Conservation (phyloP, 176 grass and related monocot species). For the Saccharum officinarum region DNA sequence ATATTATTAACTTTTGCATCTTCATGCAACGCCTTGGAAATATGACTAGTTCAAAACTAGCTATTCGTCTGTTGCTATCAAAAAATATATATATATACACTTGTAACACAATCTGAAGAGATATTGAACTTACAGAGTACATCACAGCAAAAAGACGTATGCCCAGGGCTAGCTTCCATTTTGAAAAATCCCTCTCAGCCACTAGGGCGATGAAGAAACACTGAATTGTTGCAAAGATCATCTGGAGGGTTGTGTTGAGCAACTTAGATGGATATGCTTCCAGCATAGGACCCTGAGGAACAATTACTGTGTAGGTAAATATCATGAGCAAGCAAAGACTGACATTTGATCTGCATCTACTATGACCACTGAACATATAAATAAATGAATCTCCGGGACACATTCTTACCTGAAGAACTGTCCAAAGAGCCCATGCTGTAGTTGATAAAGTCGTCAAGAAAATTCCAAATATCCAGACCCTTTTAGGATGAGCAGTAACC, state of each 20-base stretch:
- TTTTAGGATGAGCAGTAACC: neutral
- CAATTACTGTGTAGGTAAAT: neutral
- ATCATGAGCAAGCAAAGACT: neutral
- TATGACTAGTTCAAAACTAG: too few relatives aligned
- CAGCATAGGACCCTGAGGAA: slow-evolving; percentile 46
- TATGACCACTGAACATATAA: neutral
- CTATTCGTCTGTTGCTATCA: neutral
- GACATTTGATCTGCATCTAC: neutral
- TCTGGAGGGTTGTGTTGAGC: slow-evolving; percentile 48
- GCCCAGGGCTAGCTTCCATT: slow-evolving; percentile 46
- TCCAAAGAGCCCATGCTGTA: slow-evolving; percentile 51
- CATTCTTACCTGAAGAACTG: slow-evolving; percentile 50
- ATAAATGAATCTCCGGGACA: neutral
- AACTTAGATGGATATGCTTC: slow-evolving; percentile 52
- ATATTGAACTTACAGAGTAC: slow-evolving; percentile 42
- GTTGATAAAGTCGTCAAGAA: slow-evolving; percentile 37
- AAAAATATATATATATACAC: too few relatives aligned
- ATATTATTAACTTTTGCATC: too few relatives aligned
- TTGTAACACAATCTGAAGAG: neutral
- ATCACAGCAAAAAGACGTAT: slow-evolving; percentile 30
- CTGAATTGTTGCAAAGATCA: slow-evolving; percentile 51
- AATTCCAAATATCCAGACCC: slow-evolving; percentile 50
- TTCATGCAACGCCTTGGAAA: too few relatives aligned
- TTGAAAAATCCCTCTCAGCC: slow-evolving; percentile 55
- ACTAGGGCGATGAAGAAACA: slow-evolving; percentile 51